Percentiles rank a stretch among this genome's conserved stretches.
Conservation (phyloP, 441 rosid species). For the Gossypium davidsonii region DNA sequence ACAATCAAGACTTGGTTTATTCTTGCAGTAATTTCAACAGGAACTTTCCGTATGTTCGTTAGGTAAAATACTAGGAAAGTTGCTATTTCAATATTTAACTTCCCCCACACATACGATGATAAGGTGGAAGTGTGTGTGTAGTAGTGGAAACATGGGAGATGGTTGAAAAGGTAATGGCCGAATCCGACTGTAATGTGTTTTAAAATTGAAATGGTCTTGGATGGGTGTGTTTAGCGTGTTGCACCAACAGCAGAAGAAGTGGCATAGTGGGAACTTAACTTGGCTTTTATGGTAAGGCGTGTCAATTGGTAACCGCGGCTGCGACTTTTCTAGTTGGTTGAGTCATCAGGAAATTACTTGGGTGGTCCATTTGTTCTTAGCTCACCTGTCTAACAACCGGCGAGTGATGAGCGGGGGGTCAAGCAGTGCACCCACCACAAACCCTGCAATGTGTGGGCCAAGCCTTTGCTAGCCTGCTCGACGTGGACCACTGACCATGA, state of each 20-base stretch:
- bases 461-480: not conserved
- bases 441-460: not conserved
- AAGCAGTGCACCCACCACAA: not conserved
- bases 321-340: not conserved
- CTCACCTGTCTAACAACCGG: not conserved
- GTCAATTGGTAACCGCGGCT: not conserved
- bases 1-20: not conserved
- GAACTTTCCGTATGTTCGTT: not conserved
- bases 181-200: not conserved
- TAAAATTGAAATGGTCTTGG: not conserved
- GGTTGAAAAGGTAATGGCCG: not conserved
- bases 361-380: not conserved
- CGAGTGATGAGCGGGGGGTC: not conserved
- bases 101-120: no score
- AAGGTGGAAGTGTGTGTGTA: no score
- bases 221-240: not conserved
- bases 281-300: not conserved
- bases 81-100: not conserved
- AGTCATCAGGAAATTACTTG: constrained; percentile 8
- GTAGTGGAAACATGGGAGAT: not conserved
- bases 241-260: not conserved
- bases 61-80: not conserved
- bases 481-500: constrained; percentile 1
- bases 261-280: not conserved
- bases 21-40: not conserved